These are phyloP conservation scores for Papiliotrema flavescens DNA, from an alignment of 1,284 basidiomycete genomes.

Conservation along the genomic window DNA sequence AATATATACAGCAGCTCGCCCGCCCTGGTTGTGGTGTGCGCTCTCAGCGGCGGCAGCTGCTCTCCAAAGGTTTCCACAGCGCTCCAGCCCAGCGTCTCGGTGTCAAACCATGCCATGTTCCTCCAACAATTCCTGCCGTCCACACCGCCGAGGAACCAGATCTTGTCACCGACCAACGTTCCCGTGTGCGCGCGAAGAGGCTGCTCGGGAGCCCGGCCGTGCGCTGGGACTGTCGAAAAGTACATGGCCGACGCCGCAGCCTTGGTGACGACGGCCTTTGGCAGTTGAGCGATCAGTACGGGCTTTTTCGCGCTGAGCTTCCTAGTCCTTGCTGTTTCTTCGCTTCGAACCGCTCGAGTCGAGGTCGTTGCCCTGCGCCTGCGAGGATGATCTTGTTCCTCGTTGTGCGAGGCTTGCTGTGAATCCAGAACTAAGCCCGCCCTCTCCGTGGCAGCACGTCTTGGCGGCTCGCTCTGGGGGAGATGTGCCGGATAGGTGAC, in stretches of 20 bases:
- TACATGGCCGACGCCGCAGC: conserved; percentile 61
- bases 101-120: conserved; percentile 82
- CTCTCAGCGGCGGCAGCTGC: conserved; percentile 73
- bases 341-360: not conserved
- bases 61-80: conserved; percentile 70
- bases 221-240: conserved; percentile 78
- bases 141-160: conserved; percentile 87
- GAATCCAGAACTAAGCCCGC: not conserved
- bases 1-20: conserved; percentile 74
- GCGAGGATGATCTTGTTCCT: not conserved
- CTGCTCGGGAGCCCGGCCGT: conserved; percentile 68
- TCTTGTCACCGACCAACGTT: conserved; percentile 72
- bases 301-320: not conserved
- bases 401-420: not conserved
- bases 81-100: conserved; percentile 86
- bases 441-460: not conserved
- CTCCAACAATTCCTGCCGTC: conserved; percentile 68
- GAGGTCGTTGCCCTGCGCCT: not conserved
- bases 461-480: conserved; percentile 23
- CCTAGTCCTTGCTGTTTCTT: not conserved
- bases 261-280: conserved; percentile 17
- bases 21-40: conserved; percentile 81
- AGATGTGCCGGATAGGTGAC: conserved; percentile 29
- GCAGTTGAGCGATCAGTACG: conserved; percentile 17
- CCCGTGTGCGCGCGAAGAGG: conserved; percentile 79